Conservation (phyloP, 345 rosid species). For the Pelargonium nanum region DNA sequence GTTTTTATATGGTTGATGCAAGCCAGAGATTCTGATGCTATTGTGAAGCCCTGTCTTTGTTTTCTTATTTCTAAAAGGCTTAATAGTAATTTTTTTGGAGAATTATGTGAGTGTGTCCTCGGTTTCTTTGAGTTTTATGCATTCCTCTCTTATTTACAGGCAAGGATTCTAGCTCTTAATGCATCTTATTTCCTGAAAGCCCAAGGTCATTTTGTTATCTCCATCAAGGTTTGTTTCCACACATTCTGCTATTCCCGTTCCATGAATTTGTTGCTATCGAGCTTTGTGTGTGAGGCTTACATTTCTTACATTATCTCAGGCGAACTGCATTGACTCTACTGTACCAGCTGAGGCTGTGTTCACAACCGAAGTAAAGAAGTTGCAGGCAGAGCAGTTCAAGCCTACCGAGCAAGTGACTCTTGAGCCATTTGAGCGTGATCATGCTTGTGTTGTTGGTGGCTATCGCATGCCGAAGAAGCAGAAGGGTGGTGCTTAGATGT, state of each 20-base stretch:
- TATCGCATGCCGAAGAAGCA: conserved; percentile 85
- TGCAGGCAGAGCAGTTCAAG: conserved; percentile 75
- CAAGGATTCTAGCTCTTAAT: conserved; percentile 87
- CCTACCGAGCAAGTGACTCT: conserved; percentile 85
- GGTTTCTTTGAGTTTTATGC: not conserved
- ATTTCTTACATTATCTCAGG: conserved; percentile 30
- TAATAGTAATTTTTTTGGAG: not conserved
- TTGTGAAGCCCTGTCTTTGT: not conserved
- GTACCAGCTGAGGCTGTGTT: conserved; percentile 82
- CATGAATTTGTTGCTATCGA: not conserved
- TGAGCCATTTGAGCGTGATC: conserved; percentile 95
- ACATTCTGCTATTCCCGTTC: too few species aligned
- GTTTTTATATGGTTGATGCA: conserved; percentile 35
- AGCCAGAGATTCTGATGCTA: conserved; percentile 55
- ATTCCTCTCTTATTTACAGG: conserved; percentile 27
- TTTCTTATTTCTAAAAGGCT: not conserved
- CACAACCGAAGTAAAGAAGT: conserved; percentile 75
- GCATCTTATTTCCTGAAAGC: conserved; percentile 75
- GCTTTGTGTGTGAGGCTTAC: not conserved
- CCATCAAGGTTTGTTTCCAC: conserved; percentile 67
- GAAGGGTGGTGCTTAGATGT: conserved; percentile 23
- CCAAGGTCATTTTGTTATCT: conserved; percentile 95
- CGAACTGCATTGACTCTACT: conserved; percentile 88
- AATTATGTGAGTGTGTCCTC: too few species aligned
- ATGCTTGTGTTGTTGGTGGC: conserved; percentile 85